phyloP scores from a whole-genome alignment of 2,329 filamentous ascomycete species.

The Fusarium globosum region DNA sequence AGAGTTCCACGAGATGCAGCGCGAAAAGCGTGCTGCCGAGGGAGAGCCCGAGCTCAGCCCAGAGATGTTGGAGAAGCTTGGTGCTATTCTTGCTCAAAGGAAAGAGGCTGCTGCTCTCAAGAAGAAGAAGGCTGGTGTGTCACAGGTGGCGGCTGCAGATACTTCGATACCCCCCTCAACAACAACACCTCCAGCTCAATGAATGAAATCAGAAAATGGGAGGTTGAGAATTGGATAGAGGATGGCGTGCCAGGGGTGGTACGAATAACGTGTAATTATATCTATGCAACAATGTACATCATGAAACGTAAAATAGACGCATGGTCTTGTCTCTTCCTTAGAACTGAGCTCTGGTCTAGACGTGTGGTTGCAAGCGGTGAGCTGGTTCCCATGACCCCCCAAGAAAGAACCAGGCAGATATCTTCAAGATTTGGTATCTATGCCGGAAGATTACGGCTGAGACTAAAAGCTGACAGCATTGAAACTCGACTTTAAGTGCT shows the following conservation, averaged over 20 bases:
- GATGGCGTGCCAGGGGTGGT: constrained; percentile 33
- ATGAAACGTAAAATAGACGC: constrained; percentile 46
- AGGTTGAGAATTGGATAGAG: constrained; percentile 16
- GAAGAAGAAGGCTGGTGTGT: constrained; percentile 52
- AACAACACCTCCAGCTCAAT: constrained; percentile 36
- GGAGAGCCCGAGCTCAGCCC: constrained; percentile 67
- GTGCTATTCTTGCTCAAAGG: constrained; percentile 69
- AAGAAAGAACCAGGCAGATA: not conserved
- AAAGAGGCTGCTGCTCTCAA: constrained; percentile 55
- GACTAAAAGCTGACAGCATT: not conserved
- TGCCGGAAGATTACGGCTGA: not conserved
- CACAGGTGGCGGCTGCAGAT: constrained; percentile 44
- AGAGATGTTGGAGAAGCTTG: constrained; percentile 71
- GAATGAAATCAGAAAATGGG: constrained; percentile 3
- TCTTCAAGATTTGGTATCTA: not conserved
- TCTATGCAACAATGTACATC: constrained; percentile 49
- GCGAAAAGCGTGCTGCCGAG: constrained; percentile 60
- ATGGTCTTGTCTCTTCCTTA: constrained; percentile 34
- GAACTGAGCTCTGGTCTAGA: not conserved
- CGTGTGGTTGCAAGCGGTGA: not conserved
- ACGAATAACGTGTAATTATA: constrained; percentile 48
- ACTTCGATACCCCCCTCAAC: constrained; percentile 34
- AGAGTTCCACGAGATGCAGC: constrained; percentile 68
- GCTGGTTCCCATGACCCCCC: not conserved
- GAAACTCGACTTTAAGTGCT: not conserved